Base-by-base conservation (phyloP, 2,329 filamentous ascomycete species). In the Moelleriella libera region DNA sequence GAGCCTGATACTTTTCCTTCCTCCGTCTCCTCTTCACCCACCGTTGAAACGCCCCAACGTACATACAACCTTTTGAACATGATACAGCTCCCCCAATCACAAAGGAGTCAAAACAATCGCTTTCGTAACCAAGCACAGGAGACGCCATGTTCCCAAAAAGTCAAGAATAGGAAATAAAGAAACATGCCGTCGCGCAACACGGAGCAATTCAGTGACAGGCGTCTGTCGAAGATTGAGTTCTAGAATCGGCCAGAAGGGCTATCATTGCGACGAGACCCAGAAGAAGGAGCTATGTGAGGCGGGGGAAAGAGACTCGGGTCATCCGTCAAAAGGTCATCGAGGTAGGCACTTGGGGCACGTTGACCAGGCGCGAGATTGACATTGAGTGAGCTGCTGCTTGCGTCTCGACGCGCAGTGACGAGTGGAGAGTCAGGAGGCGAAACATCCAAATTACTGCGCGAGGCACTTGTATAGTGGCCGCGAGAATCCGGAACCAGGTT, bases 251-350 rank as follows among this genome's bases (percentile, higher is more conserved):
- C 60, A 28, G 54, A 55, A 9, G 53, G 50, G 34, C 54, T 58
- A 34, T 50, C 48, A 4, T 49, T 47, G n/a, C 53, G 49, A 12
- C 53, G 45, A 5, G 49, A 49, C 10, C 50, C 54, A 4, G 47
- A 43, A 7, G 44, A 51, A 6, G 54, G 58, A 6, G 63, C 62
- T 62, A 66, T 67, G 4, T 65, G 55, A 42, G 58, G 58, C 11
- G 72, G 69, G 9, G 74, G 74, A 47, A 77, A 68, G 53, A 66
- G 62, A 39, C 68, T 67, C 5, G 72, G 70, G 58, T 88, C 82
- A 52, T 85, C 85, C 58, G 88, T 87, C 51, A 96, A 83, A 45
- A 97, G 66, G 62, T 96, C 88, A 50, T 97, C 89, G 40, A 97
- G 71, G 61, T 88, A 95, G 14, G 88, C 86, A 62, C 87, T 94